A percentile compares a stretch with the other conserved stretches of the same genome.
phyloP scores from a whole-genome alignment of 768 basidiomycete genomes.

The Xerocomus potaroensis region DNA sequence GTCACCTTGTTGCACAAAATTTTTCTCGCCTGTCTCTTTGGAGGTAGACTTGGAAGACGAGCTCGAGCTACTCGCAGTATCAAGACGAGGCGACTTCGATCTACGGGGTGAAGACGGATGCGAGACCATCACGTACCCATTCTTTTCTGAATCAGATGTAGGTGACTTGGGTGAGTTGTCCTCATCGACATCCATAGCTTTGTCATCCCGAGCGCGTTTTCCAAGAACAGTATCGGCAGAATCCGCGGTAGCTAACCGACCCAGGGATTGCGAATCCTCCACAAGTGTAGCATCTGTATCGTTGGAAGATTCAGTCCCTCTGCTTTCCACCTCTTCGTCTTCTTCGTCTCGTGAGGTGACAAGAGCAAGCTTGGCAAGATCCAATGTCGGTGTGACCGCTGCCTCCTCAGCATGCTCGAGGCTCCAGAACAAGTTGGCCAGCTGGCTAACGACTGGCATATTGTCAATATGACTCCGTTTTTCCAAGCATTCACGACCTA shows the following conservation, averaged over 20 bases:
- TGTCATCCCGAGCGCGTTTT: constrained; percentile 56
- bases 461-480: constrained; percentile 9
- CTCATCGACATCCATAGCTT: constrained; percentile 53
- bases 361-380: constrained; percentile 87
- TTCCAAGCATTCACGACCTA: constrained; percentile 36
- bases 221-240: constrained; percentile 59
- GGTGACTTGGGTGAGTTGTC: constrained; percentile 28
- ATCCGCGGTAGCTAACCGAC: constrained; percentile 18
- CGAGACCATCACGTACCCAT: constrained; percentile 40
- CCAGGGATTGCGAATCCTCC: constrained; percentile 53
- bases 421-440: constrained; percentile 74
- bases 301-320: constrained; percentile 76
- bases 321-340: constrained; percentile 70
- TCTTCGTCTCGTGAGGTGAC: constrained; percentile 89
- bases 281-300: constrained; percentile 88
- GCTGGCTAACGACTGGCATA: constrained; percentile 66
- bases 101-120: constrained; percentile 34
- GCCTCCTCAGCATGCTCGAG: constrained; percentile 62
- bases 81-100: constrained; percentile 34
- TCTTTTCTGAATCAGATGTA: constrained; percentile 35
- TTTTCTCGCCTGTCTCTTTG: constrained; percentile 32
- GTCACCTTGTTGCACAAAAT: constrained; percentile 15
- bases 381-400: constrained; percentile 78
- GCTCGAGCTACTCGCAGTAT: constrained; percentile 27
- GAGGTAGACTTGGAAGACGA: constrained; percentile 22